A percentile compares a stretch with the other conserved stretches of the same genome.
These are phyloP conservation scores for Colletotrichum destructivum DNA, from an alignment of 2,329 filamentous ascomycete genomes.

Conservation along the genomic window DNA sequence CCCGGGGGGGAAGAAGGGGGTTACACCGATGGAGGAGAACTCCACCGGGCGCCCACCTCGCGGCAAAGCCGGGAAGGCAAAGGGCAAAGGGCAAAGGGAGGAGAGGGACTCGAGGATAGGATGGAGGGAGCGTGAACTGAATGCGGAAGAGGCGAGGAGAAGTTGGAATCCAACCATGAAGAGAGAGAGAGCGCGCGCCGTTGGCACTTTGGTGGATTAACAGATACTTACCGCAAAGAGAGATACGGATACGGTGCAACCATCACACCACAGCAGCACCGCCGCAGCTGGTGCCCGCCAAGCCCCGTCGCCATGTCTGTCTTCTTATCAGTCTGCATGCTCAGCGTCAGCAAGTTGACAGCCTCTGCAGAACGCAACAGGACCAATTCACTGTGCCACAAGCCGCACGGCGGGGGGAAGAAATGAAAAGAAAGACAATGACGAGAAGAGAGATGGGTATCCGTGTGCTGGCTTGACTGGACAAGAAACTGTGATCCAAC, in stretches of 20 bases:
- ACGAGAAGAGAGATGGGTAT: background rate
- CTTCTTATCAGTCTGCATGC: background rate
- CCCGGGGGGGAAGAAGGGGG: background rate
- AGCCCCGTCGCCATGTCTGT: background rate
- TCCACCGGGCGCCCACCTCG: conserved; percentile 51
- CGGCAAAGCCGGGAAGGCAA: conserved; percentile 46
- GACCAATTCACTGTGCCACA: background rate
- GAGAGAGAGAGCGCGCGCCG: background rate
- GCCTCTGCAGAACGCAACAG: background rate
- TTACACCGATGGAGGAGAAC: conserved; percentile 2
- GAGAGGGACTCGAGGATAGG: background rate
- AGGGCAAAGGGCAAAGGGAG: conserved; percentile 43
- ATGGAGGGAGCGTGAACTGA: background rate
- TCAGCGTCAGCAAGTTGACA: background rate
- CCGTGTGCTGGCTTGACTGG: background rate
- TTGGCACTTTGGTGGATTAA: background rate
- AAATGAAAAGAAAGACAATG: background rate
- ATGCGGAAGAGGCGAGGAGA: background rate
- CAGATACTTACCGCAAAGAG: background rate
- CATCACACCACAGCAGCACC: conserved; percentile 8
- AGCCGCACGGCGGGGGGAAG: background rate
- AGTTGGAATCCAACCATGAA: too few relatives aligned
- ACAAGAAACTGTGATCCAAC: background rate
- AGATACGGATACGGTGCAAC: conserved; percentile 5
- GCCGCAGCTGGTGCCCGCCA: background rate